A percentile compares a stretch with the other conserved stretches of the same genome.
Conservation (phyloP, 1,284 basidiomycete species). For the Limonomyces culmigenus region DNA sequence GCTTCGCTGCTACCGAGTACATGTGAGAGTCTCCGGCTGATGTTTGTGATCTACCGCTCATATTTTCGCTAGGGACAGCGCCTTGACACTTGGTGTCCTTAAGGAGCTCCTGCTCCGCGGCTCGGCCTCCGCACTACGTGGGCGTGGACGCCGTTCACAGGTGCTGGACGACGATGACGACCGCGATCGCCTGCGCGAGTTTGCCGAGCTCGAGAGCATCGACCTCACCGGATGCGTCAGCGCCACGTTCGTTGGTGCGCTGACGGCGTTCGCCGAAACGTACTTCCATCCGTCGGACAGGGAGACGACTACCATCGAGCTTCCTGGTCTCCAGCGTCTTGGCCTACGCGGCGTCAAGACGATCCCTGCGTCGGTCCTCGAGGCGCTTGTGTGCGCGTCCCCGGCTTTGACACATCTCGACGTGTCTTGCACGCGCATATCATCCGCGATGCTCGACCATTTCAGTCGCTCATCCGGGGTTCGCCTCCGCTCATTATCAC, state of each 20-base stretch:
- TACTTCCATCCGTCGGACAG: slow-evolving; percentile 29
- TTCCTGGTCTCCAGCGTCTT: slow-evolving; percentile 71
- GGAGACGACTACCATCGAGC: slow-evolving; percentile 32
- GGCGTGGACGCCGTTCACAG: slow-evolving; percentile 42
- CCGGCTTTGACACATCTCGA: slow-evolving; percentile 83
- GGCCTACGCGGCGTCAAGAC: slow-evolving; percentile 77
- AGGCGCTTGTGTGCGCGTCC: slow-evolving; percentile 73
- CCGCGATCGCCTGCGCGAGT: slow-evolving; percentile 56
- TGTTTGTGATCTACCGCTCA: too few species aligned
- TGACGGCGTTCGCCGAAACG: slow-evolving; percentile 67
- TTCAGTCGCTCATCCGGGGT: slow-evolving; percentile 49
- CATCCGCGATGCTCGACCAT: slow-evolving; percentile 56
- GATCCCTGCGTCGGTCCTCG: slow-evolving; percentile 53
- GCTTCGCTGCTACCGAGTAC: slow-evolving; percentile 88
- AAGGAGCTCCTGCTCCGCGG: slow-evolving; percentile 81
- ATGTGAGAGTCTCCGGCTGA: too few species aligned
- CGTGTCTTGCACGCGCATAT: slow-evolving; percentile 71
- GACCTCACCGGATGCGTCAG: slow-evolving; percentile 94
- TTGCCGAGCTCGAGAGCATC: slow-evolving; percentile 71
- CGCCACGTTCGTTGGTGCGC: slow-evolving; percentile 69
- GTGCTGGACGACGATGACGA: slow-evolving; percentile 49
- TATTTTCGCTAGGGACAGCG: too few species aligned
- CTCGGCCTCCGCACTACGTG: slow-evolving; percentile 30
- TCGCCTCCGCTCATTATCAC: slow-evolving; percentile 63
- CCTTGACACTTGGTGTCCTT: slow-evolving; percentile 65